Evolutionary conservation across 768 basidiomycete genomes (phyloP), one percentile per base, ranked within the genome.

Genomic region (Kwoniella sp.): DNA sequence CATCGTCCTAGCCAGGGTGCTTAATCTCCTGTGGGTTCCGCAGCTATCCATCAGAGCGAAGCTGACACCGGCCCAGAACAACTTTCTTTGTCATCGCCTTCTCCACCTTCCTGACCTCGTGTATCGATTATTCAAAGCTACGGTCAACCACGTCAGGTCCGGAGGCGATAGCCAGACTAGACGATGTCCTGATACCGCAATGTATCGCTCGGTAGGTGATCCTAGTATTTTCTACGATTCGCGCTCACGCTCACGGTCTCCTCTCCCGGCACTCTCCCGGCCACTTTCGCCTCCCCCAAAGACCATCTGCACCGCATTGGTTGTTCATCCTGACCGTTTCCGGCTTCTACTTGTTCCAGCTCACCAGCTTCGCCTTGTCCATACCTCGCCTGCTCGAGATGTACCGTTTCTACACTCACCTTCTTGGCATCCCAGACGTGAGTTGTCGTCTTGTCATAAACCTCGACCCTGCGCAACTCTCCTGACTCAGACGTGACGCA

Each of bases 31-130:
- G 95, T 96, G 64, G 71, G 90, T 83, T 29, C 3, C 17, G 9
- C 7, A 27, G 26, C 15, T 57, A 58, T 33, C 22, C n/a, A 0
- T 4, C n/a, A 23, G 7, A 46, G 5, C 6, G 11, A 28, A 22
- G 29, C 28, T 49, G 11, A 52, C 67, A 58, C 62, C 62, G 47
- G 57, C 43, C 29, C 73, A 99, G 95, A 60, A 99, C 93, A 58
- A 84, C 95, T 20, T 92, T 91, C 39, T 99, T 98, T 75, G 93
- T 98, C 44, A 96, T 98, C 63, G 82, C 81, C n/a, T 99, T 99
- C 75, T 93, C 95, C 11, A 93, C 92, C 8, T 99, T 99, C 73
- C 78, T 99, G 11, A 75, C 93, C 5, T 88, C 91, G 12, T 99
- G 95, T 74, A 81, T 99, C 57, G 91, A 99, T 73, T 98, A 95